Conservation (phyloP, 352 stramenopile species). For the Saprolegnia diclina region DNA sequence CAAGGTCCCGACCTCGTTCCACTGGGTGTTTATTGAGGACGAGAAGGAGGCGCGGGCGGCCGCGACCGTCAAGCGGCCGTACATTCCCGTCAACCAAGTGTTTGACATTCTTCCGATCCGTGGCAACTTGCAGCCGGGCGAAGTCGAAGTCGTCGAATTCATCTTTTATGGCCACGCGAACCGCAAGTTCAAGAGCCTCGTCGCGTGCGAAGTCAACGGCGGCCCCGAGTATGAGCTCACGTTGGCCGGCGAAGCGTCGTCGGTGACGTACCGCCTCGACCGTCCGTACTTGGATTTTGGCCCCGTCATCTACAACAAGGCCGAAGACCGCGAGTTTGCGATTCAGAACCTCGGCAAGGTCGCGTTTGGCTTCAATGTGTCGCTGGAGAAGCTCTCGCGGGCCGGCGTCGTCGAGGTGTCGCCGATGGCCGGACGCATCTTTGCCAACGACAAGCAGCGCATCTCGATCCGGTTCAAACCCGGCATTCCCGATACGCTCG, state of each 20-base stretch:
- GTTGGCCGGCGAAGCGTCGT: slow-evolving; percentile 87
- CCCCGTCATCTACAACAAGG: slow-evolving; percentile 89
- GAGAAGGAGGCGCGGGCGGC: slow-evolving; percentile 53
- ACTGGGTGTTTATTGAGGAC: slow-evolving; percentile 94
- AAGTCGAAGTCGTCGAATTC: slow-evolving; percentile 91
- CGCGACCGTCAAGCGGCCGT: slow-evolving; percentile 68
- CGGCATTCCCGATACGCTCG: slow-evolving; percentile 80
- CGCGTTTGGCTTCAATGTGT: slow-evolving; percentile 78
- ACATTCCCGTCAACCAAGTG: slow-evolving; percentile 89
- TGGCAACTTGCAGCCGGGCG: slow-evolving; percentile 71
- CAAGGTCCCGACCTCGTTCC: slow-evolving; percentile 82
- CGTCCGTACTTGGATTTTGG: slow-evolving; percentile 91
- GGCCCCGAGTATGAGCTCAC: slow-evolving; percentile 91
- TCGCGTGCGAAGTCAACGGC: slow-evolving; percentile 90
- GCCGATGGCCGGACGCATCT: slow-evolving; percentile 78
- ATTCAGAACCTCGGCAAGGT: slow-evolving; percentile 93
- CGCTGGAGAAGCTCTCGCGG: slow-evolving; percentile 33
- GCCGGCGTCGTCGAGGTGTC: slow-evolving; percentile 61
- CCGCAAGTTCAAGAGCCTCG: slow-evolving; percentile 80
- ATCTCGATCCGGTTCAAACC: slow-evolving; percentile 84
- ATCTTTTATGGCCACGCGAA: slow-evolving; percentile 92
- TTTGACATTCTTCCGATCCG: slow-evolving; percentile 95
- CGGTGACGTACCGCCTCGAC: slow-evolving; percentile 88
- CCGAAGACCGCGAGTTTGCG: slow-evolving; percentile 87
- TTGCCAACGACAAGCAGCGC: slow-evolving; percentile 84